phyloP scores from a whole-genome alignment of 164 flowering plant genomes.

The Brasenia schreberi region DNA sequence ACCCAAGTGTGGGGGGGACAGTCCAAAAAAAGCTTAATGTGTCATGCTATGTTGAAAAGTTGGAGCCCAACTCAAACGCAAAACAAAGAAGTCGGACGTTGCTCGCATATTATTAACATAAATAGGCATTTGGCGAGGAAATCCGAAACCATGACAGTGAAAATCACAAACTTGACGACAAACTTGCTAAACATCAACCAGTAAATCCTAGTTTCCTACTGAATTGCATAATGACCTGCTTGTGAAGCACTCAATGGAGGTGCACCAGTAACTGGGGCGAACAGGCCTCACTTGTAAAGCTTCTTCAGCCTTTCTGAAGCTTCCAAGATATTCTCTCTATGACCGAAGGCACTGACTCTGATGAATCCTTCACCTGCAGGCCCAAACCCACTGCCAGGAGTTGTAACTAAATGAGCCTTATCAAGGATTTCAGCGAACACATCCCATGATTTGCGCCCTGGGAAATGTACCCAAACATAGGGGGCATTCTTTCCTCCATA shows the following conservation, averaged over 20 bases:
- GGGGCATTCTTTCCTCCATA: constrained; percentile 92
- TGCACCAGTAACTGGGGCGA: not conserved
- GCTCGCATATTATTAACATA: too few relatives aligned
- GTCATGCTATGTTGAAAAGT: too few relatives aligned
- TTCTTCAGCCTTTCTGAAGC: constrained; percentile 76
- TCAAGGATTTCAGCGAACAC: constrained; percentile 83
- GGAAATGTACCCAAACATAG: constrained; percentile 90
- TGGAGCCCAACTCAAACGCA: too few relatives aligned
- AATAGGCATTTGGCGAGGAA: too few relatives aligned
- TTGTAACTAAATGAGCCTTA: constrained; percentile 84
- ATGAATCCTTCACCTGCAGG: constrained; percentile 91
- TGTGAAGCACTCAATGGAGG: not conserved
- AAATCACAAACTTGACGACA: too few relatives aligned
- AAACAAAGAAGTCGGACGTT: too few relatives aligned
- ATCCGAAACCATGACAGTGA: too few relatives aligned
- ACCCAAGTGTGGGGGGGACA: too few relatives aligned
- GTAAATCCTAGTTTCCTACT: not conserved
- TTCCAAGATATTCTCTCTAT: constrained; percentile 60
- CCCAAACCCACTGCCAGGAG: constrained; percentile 98
- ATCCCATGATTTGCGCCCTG: constrained; percentile 94
- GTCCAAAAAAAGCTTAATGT: too few relatives aligned
- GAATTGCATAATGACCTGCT: not conserved
- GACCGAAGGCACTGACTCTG: constrained; percentile 89
- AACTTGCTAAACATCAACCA: not conserved
- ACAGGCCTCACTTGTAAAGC: constrained; percentile 26